Percentiles rank a stretch among this genome's conserved stretches.
Evolutionary conservation across 2,329 filamentous ascomycete species (phyloP).

Genomic region (Microdochium trichocladiopsis): DNA sequence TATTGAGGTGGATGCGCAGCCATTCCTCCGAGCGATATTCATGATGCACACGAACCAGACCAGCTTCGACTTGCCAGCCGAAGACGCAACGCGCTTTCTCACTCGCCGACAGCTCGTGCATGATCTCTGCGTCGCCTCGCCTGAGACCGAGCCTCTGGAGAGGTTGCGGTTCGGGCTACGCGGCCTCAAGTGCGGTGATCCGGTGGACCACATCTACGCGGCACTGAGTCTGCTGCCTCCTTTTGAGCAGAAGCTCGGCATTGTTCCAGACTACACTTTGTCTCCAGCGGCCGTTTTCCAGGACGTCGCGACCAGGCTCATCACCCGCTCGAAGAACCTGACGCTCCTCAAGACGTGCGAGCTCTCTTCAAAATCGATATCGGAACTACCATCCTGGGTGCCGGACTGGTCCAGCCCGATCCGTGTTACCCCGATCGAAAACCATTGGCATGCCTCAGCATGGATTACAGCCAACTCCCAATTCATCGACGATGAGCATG

Average conservation of each 20-base stretch:
- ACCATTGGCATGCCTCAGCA: background rate
- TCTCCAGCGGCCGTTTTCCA: background rate
- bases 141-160: background rate
- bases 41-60: background rate
- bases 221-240: background rate
- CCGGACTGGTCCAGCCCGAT: background rate
- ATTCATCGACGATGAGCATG: too few species aligned
- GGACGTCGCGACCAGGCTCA: background rate
- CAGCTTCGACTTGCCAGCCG: background rate
- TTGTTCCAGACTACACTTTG: background rate
- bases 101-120: background rate
- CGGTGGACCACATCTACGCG: background rate
- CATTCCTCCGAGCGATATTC: background rate
- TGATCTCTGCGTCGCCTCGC: background rate
- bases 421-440: background rate
- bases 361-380: background rate
- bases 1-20: background rate
- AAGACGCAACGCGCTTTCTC: background rate
- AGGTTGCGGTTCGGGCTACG: background rate
- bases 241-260: background rate
- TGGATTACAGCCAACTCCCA: background rate
- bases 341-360: background rate
- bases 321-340: background rate
- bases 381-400: background rate
- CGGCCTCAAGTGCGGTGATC: background rate